Conservation (phyloP, 2,329 filamentous ascomycete genomes). For the Beauveria sp. region DNA sequence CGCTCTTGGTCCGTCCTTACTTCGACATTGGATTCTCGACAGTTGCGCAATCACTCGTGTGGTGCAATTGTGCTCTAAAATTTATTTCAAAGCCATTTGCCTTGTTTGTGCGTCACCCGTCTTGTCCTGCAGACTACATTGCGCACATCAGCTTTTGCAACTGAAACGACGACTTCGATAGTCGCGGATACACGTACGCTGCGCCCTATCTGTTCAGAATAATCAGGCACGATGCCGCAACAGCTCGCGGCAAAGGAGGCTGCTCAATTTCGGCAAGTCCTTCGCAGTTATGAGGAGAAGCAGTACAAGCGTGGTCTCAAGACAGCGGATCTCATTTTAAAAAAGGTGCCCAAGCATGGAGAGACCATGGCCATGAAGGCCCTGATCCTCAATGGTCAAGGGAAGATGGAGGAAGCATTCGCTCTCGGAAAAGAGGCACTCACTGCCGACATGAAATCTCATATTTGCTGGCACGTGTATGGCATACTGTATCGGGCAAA, state of each 20-base stretch:
- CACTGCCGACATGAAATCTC: slow-evolving; percentile 95
- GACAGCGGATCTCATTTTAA: slow-evolving; percentile 90
- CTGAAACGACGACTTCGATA: not conserved
- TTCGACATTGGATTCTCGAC: slow-evolving; percentile 3
- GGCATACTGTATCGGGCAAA: slow-evolving; percentile 85
- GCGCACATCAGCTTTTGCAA: not conserved
- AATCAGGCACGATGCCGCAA: slow-evolving; percentile 48
- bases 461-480: slow-evolving; percentile 99
- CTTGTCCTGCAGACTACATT: not conserved
- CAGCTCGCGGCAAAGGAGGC: slow-evolving; percentile 78
- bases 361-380: slow-evolving; percentile 99
- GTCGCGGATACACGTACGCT: slow-evolving; percentile 7
- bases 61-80: not conserved
- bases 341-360: slow-evolving; percentile 91
- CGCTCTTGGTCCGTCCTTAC: slow-evolving; percentile 7
- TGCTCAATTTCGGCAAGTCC: slow-evolving; percentile 87
- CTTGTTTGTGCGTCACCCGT: not conserved
- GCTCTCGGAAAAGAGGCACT: slow-evolving; percentile 85
- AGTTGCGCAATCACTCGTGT: not conserved
- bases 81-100: not conserved
- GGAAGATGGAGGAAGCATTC: slow-evolving; percentile 91
- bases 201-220: not conserved
- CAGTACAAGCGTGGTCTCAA: slow-evolving; percentile 95
- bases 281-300: slow-evolving; percentile 95
- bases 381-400: slow-evolving; percentile 86